phyloP scores from a whole-genome alignment of 148 eudicot genomes.

The Fagopyrum homotropicum region DNA sequence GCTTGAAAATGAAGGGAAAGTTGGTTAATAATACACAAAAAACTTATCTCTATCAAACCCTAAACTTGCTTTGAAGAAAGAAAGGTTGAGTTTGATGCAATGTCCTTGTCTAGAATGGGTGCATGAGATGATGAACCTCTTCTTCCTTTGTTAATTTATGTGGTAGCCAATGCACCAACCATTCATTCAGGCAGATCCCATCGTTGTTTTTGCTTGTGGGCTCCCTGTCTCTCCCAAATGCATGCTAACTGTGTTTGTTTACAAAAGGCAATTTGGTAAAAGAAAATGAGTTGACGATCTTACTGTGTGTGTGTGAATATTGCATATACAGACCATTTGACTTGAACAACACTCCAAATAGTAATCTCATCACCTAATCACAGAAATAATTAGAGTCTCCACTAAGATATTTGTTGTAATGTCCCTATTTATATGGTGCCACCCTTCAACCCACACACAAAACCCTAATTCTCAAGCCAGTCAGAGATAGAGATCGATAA shows the following conservation, averaged over 20 bases:
- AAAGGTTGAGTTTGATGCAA: neutral
- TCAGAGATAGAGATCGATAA: neutral
- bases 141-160: neutral
- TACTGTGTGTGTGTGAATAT: neutral
- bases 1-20: neutral
- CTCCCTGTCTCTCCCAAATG: neutral
- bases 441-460: neutral
- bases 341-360: constrained; percentile 4
- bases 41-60: neutral
- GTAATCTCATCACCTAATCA: neutral
- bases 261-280: neutral
- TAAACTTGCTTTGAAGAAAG: neutral
- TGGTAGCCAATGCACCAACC: neutral
- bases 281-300: neutral
- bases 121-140: neutral
- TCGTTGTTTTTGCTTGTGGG: neutral
- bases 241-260: too few relatives aligned
- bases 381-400: neutral
- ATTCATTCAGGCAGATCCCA: neutral
- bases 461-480: neutral
- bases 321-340: neutral
- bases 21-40: neutral
- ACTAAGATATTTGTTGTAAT: too few relatives aligned
- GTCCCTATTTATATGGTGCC: neutral
- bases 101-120: neutral